Conservation (phyloP, 805 yeast species). For the Hanseniaspora nectarophila region DNA sequence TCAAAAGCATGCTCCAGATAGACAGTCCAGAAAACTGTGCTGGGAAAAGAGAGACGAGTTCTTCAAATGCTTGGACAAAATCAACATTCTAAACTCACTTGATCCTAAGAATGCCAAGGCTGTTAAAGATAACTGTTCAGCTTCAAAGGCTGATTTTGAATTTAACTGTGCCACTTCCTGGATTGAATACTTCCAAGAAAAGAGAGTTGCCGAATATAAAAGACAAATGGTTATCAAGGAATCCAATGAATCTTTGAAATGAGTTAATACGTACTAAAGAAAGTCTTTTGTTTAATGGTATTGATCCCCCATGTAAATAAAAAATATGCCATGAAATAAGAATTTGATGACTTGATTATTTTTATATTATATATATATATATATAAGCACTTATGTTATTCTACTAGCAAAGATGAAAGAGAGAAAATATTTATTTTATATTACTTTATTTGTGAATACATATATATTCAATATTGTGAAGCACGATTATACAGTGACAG, state of each 20-base stretch:
- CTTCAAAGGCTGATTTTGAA: slow-evolving; percentile 47
- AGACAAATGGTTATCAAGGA: slow-evolving; percentile 56
- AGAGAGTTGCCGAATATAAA: slow-evolving; percentile 64
- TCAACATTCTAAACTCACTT: slow-evolving; percentile 57
- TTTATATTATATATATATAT: too few species aligned
- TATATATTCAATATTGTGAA: too few species aligned
- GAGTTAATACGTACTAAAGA: too few species aligned
- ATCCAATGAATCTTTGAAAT: slow-evolving; percentile 38
- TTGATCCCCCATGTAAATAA: not conserved
- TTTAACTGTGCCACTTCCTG: slow-evolving; percentile 74
- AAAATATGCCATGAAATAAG: too few species aligned
- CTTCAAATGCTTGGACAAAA: slow-evolving; percentile 60
- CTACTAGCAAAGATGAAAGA: too few species aligned
- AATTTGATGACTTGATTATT: too few species aligned
- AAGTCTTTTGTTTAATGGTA: too few species aligned
- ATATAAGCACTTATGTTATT: too few species aligned
- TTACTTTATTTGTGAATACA: too few species aligned
- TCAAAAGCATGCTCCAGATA: slow-evolving; percentile 38
- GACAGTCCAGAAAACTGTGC: slow-evolving; percentile 61
- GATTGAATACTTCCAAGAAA: slow-evolving; percentile 84
- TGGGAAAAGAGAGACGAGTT: slow-evolving; percentile 82
- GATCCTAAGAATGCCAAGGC: slow-evolving; percentile 38
- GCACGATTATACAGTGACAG: not conserved
- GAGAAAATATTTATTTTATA: too few species aligned
- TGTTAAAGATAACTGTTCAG: slow-evolving; percentile 47